Conservation (phyloP, 352 stramenopile species). For the Phytophthora rubi region DNA sequence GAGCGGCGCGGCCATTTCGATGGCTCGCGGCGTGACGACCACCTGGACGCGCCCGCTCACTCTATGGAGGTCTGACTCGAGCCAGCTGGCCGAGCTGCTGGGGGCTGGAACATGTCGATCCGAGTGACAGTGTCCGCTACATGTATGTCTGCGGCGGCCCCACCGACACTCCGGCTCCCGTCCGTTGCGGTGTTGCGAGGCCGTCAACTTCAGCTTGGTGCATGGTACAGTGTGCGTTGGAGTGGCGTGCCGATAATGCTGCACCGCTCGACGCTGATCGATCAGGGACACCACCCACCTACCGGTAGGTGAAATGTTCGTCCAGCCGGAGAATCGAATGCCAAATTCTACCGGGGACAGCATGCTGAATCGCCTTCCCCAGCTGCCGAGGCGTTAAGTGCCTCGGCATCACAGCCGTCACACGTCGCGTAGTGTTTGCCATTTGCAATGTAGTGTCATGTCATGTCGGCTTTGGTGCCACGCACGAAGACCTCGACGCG, state of each 20-base stretch:
- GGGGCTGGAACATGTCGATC: neutral
- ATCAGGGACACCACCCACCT: neutral
- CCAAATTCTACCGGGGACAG: neutral
- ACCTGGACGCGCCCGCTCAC: conserved; percentile 4
- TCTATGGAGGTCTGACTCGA: conserved; percentile 26
- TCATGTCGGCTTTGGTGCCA: neutral
- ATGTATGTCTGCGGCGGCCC: neutral
- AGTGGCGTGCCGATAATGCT: neutral
- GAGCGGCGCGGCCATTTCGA: conserved; percentile 5
- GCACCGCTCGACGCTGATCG: neutral
- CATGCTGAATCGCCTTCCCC: conserved; percentile 18
- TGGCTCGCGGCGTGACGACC: conserved; percentile 7
- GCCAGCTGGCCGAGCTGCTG: conserved; percentile 1
- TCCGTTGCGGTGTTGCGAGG: conserved; percentile 13
- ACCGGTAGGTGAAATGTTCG: neutral
- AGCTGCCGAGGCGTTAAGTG: conserved; percentile 9
- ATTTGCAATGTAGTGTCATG: neutral
- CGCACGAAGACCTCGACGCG: conserved; percentile 11
- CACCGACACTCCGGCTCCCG: conserved; percentile 15
- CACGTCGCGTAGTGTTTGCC: neutral
- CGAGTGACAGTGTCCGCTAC: neutral
- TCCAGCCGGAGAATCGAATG: neutral
- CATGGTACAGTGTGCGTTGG: too few relatives aligned
- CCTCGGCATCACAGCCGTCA: conserved; percentile 8
- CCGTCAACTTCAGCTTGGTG: too few relatives aligned